A percentile compares a stretch with the other conserved stretches of the same genome.
Conservation (phyloP, 2,329 filamentous ascomycete genomes). For the Rhynchosporium agropyri region DNA sequence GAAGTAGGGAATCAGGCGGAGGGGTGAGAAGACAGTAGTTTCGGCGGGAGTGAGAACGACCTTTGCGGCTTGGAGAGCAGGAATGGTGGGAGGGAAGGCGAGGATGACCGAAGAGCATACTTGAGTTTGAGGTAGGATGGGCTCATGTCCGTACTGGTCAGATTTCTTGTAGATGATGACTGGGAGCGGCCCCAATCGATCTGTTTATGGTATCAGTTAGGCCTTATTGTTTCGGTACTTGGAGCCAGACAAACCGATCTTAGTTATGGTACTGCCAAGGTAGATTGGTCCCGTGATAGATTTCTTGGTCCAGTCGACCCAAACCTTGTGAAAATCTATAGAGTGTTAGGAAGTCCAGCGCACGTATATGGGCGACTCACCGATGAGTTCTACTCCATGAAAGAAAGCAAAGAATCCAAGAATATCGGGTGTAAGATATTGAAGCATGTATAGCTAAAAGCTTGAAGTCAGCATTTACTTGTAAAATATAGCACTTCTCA, state of each 20-base stretch:
- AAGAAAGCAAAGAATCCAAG: conserved; percentile 15
- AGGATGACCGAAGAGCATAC: conserved; percentile 16
- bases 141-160: background rate
- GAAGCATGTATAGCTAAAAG: conserved; percentile 20
- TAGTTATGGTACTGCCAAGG: conserved; percentile 13
- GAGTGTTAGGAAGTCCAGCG: background rate
- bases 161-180: conserved; percentile 8
- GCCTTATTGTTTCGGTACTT: too few species aligned
- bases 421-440: conserved; percentile 22
- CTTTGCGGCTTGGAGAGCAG: conserved; percentile 14
- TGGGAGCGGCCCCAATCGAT: conserved; percentile 11
- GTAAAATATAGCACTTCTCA: background rate
- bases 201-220: background rate
- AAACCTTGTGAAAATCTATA: conserved; percentile 20
- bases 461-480: background rate
- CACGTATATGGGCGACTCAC: background rate
- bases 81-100: conserved; percentile 21
- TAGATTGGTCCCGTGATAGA: conserved; percentile 13
- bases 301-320: conserved; percentile 13
- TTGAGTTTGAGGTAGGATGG: background rate
- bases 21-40: conserved; percentile 8
- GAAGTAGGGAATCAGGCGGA: conserved; percentile 10
- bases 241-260: conserved; percentile 5
- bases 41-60: conserved; percentile 1
- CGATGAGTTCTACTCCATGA: conserved; percentile 14